A percentile compares a stretch with the other conserved stretches of the same genome.
Evolutionary conservation across 2,329 filamentous ascomycete species (phyloP).

Genomic region (Laburnicola sp.): DNA sequence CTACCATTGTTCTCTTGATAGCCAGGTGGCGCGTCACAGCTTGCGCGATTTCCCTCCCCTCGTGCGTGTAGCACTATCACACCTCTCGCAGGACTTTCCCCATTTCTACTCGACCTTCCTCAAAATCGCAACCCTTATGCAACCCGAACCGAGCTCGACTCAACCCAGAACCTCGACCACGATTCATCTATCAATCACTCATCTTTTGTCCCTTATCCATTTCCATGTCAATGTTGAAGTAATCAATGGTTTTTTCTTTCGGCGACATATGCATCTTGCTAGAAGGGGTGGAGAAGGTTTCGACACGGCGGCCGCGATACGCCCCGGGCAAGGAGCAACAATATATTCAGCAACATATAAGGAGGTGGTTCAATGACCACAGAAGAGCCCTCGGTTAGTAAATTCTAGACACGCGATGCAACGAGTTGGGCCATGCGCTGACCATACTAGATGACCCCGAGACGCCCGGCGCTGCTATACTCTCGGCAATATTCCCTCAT

Average conservation of each 20-base stretch:
- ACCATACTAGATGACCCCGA: slow-evolving; percentile 52
- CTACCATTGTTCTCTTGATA: too few species aligned
- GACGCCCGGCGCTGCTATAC: slow-evolving; percentile 64
- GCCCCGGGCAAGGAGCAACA: slow-evolving; percentile 37
- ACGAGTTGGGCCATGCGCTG: not conserved
- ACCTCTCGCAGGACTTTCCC: too few species aligned
- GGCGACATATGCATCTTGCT: slow-evolving; percentile 73
- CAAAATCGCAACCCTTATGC: not conserved
- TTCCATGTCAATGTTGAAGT: not conserved
- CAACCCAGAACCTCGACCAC: too few species aligned
- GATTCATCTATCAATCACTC: not conserved
- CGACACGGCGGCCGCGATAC: slow-evolving; percentile 46
- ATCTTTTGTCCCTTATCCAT: not conserved
- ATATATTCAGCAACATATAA: slow-evolving; percentile 48
- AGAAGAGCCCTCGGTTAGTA: slow-evolving; percentile 53
- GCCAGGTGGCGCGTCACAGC: too few species aligned
- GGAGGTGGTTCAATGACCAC: slow-evolving; percentile 71
- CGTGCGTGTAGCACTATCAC: too few species aligned
- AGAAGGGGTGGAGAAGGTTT: slow-evolving; percentile 63
- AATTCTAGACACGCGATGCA: not conserved
- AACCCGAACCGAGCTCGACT: not conserved
- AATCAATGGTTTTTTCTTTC: slow-evolving; percentile 67
- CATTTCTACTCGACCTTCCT: too few species aligned
- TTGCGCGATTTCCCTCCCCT: too few species aligned
- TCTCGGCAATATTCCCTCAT: slow-evolving; percentile 77